A percentile compares a stretch with the other conserved stretches of the same genome.
These are phyloP conservation scores for Tuber brumale DNA, from an alignment of 495 filamentous ascomycete species.

Conservation along the genomic window DNA sequence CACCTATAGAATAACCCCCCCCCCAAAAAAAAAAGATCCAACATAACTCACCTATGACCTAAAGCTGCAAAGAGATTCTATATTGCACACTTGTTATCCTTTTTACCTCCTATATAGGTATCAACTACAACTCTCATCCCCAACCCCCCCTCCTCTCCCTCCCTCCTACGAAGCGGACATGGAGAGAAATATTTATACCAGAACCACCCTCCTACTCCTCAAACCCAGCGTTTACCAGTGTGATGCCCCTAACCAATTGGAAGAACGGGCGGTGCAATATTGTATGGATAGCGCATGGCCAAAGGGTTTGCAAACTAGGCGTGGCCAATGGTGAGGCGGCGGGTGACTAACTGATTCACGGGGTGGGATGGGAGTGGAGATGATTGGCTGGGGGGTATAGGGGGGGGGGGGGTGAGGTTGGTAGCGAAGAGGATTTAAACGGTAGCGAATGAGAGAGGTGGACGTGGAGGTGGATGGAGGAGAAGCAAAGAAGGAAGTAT, in stretches of 20 bases:
- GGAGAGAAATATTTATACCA: not conserved
- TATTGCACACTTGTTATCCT: not conserved
- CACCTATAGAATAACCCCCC: not conserved
- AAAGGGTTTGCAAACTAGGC: not conserved
- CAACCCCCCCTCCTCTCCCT: not conserved
- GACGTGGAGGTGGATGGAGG: not conserved
- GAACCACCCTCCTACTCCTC: not conserved
- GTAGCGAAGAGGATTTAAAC: not conserved
- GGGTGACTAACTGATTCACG: not conserved
- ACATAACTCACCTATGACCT: not conserved
- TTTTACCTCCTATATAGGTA: not conserved
- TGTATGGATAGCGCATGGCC: not conserved
- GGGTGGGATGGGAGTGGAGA: not conserved
- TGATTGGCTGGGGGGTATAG: not conserved
- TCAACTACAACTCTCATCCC: slow-evolving; percentile 4
- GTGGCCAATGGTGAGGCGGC: not conserved
- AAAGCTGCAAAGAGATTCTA: not conserved
- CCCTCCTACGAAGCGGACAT: not conserved
- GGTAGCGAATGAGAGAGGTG: not conserved
- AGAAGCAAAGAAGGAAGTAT: not conserved
- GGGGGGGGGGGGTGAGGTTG: not conserved
- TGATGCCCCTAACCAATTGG: not conserved
- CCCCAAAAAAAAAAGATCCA: not conserved
- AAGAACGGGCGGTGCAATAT: not conserved
- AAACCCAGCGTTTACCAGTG: not conserved